A percentile compares a stretch with the other conserved stretches of the same genome.
These are phyloP conservation scores for Eutrema japonicum DNA, from an alignment of 345 rosid genomes.

Conservation along the genomic window DNA sequence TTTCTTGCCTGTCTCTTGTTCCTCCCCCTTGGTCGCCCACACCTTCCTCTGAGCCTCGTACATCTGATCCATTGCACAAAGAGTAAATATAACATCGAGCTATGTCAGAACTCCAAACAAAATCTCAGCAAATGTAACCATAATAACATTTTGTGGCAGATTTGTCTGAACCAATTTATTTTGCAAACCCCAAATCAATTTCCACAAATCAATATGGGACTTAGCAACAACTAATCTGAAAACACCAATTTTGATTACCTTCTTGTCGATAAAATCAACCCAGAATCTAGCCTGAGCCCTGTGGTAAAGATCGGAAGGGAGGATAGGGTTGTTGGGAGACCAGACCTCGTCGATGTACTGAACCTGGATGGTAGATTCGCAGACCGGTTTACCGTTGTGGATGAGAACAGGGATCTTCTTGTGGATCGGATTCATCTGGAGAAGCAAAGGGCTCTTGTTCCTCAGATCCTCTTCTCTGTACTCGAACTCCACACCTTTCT, in stretches of 20 bases:
- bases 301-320: conserved; percentile 41
- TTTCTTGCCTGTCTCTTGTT: conserved; percentile 37
- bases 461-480: conserved; percentile 31
- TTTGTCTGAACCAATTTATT: too few species aligned
- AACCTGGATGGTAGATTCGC: conserved; percentile 29
- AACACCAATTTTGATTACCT: conserved; percentile 10
- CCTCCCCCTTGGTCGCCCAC: conserved; percentile 35
- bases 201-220: too few species aligned
- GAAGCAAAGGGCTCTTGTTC: conserved; percentile 38
- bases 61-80: conserved; percentile 7
- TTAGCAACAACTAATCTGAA: too few species aligned
- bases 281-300: conserved; percentile 38
- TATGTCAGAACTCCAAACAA: not conserved
- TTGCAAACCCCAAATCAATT: too few species aligned
- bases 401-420: conserved; percentile 39
- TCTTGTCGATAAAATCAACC: conserved; percentile 41
- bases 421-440: conserved; percentile 41
- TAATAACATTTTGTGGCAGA: too few species aligned
- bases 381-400: conserved; percentile 37
- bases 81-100: too few species aligned
- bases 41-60: conserved; percentile 32
- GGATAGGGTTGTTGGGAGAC: conserved; percentile 42
- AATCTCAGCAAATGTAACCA: not conserved
- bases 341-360: conserved; percentile 39
- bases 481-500: conserved; percentile 38